Conservation (phyloP, 2,329 filamentous ascomycete species). For the Fusarium nodosum region DNA sequence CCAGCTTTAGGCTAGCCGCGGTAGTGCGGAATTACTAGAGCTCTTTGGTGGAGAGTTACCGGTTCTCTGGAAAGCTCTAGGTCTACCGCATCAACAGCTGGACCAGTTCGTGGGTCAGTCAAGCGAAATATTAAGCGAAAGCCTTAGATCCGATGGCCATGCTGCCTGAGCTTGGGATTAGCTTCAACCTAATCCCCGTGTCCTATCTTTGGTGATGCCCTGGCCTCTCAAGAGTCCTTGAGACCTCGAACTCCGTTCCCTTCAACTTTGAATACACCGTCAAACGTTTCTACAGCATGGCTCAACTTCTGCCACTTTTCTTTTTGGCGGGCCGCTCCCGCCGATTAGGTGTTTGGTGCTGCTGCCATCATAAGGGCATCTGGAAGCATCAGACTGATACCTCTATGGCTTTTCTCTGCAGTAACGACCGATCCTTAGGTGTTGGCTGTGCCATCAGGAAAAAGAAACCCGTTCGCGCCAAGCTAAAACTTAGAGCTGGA, state of each 20-base stretch:
- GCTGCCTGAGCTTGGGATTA: constrained; percentile 28
- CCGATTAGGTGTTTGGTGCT: neutral
- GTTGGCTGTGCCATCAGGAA: constrained; percentile 30
- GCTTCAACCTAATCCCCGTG: constrained; percentile 23
- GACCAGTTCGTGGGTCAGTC: constrained; percentile 21
- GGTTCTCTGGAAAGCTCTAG: constrained; percentile 43
- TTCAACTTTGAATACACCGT: neutral
- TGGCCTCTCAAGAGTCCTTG: constrained; percentile 11
- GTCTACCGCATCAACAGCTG: constrained; percentile 27
- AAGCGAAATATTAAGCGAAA: constrained; percentile 16
- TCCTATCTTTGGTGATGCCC: constrained; percentile 5
- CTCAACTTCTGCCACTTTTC: constrained; percentile 17
- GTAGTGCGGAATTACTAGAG: constrained; percentile 23
- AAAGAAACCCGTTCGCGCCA: constrained; percentile 2
- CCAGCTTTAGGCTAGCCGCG: constrained; percentile 14
- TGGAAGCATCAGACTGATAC: neutral
- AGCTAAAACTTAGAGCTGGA: neutral
- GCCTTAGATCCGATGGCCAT: constrained; percentile 35
- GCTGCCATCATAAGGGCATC: neutral
- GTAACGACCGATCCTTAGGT: neutral
- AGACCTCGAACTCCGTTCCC: constrained; percentile 26
- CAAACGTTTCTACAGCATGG: neutral
- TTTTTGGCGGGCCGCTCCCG: constrained; percentile 2
- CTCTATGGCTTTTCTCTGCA: neutral
- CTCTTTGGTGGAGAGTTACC: constrained; percentile 46